Percentiles rank a stretch among this genome's conserved stretches.
phyloP scores from a whole-genome alignment of 352 stramenopile species.

The Elongisporangium prolatum region DNA sequence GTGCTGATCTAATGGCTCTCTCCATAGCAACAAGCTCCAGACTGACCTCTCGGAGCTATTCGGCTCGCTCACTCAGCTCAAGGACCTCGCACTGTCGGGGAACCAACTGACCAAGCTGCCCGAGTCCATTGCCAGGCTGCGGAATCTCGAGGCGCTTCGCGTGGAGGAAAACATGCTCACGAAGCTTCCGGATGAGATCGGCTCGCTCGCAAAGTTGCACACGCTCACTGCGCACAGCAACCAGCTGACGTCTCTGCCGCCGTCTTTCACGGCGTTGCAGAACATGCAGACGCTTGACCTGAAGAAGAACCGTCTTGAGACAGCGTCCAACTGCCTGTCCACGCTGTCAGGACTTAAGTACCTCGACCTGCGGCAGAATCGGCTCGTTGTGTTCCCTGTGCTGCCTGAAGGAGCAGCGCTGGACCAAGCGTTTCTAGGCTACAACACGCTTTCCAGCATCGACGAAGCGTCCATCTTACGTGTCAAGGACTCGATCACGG shows the following conservation, averaged over 20 bases:
- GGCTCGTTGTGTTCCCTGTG: constrained; percentile 50
- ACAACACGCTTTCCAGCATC: constrained; percentile 56
- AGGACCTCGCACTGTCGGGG: constrained; percentile 51
- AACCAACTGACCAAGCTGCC: constrained; percentile 64
- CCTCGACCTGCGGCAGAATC: constrained; percentile 74
- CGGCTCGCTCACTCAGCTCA: constrained; percentile 41
- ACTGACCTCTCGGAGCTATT: constrained; percentile 49
- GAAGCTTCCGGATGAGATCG: constrained; percentile 42
- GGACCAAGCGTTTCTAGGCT: constrained; percentile 78
- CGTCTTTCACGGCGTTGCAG: constrained; percentile 34
- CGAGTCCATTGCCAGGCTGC: constrained; percentile 37
- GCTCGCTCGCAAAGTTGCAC: constrained; percentile 50
- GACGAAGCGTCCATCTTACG: constrained; percentile 54
- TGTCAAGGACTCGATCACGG: constrained; percentile 59
- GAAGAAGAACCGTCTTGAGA: constrained; percentile 73
- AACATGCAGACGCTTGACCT: constrained; percentile 68
- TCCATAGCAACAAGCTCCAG: constrained; percentile 54
- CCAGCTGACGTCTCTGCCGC: constrained; percentile 40
- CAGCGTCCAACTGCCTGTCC: constrained; percentile 31
- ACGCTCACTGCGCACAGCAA: constrained; percentile 60
- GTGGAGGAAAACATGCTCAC: constrained; percentile 63
- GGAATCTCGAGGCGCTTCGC: constrained; percentile 47
- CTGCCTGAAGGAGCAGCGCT: constrained; percentile 49
- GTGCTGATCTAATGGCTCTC: neutral
- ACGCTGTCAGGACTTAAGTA: constrained; percentile 48